Evolutionary conservation across 495 filamentous ascomycete genomes (phyloP), one percentile per base, ranked within the genome.

Genomic region (Hypoxylon rickii): DNA sequence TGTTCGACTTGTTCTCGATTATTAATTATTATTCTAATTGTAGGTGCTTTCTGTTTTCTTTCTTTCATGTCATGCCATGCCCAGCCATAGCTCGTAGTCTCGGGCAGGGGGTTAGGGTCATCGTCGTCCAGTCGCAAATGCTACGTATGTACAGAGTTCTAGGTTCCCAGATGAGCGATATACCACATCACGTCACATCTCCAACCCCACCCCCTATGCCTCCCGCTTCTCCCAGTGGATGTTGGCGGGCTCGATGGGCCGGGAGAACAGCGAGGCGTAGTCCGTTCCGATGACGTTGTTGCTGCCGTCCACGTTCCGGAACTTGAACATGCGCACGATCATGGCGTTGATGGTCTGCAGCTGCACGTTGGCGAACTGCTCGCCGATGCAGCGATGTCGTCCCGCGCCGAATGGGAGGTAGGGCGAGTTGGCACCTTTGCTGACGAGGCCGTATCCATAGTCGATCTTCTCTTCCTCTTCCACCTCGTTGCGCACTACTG

Each of bases 401-500:
- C 94, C 94, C 1, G 92, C 94, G 1, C 94, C 94, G 66, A 98
- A 98, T 0, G 94, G 94, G 13, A 98, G 79, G 73, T 97, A 98
- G 1, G 94, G 92, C 40, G 86, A 91, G 20, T 75, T 76, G 3
- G 90, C 84, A 16, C 94, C 93, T 76, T 96, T 96, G 71, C 82
- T 88, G 44, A 96, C 85, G 21, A 91, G 74, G n/a, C 93, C 94
- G 70, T 96, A 97, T 21, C 93, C 94, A 64, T 97, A 97, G 64
- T 97, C 92, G 24, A 91, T 75, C 64, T 86, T 88, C 71, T 90
- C 87, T 26, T 87, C 88, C 15, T 85, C 82, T 7, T 83, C 83
- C n/a, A 82, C 81, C 1, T 67, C 71, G 13, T 71, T 73, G 39
- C 78, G 76, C 34, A 69, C 68, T 55, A 77, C 65, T 64, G 48